Base-by-base conservation (phyloP, 2,329 filamentous ascomycete genomes). In the Botrytis deweyae region DNA sequence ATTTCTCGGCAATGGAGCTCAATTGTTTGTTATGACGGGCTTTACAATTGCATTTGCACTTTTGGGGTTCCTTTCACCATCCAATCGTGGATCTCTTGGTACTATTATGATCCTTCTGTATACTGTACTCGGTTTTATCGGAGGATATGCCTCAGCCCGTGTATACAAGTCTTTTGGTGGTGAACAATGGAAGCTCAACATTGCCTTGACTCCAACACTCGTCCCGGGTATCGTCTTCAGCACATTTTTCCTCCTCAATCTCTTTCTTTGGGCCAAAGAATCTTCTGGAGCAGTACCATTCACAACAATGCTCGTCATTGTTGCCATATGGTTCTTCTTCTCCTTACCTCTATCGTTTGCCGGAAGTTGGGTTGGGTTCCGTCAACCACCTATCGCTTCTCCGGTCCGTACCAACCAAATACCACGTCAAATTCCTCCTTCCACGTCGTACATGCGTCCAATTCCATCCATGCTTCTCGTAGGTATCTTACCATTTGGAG, bases 391-490 rank as follows among this genome's bases (percentile, higher is more conserved):
- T 20, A 86, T 97, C 71, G 90, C 94, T 80, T 85, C 94, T 2
- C 95, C 96, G 0, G 95, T 97, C 38, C 93, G 93, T 79, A 97
- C 94, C 70, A 99, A 99, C 87, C 96, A 99, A 84, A 99, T 99
- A 77, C 96, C 96, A 0, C 92, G 96, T 75, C 96, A 99, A 84
- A 97, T 99, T 69, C 96, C 96, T 18, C 94, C 93, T 0, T 88
- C 90, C 65, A 90, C 89, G 3, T 93, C 92, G 14, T 98, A 97
- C 80, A 90, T 98, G 67, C 91, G 92, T 75, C 93, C 93, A 0
- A 84, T 98, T 12, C 96, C 96, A 1, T 97, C 93, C 77, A 95
- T 97, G 88, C 88, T 98, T 25, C 88, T 98, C 36, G 95, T 97
- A 38, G 96, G 96, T 70, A 91, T 98, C 69, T 87, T 98, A 40